These are phyloP conservation scores for Strigomonas oncopelti DNA, from an alignment of 208 protist species.

Conservation along the genomic window DNA sequence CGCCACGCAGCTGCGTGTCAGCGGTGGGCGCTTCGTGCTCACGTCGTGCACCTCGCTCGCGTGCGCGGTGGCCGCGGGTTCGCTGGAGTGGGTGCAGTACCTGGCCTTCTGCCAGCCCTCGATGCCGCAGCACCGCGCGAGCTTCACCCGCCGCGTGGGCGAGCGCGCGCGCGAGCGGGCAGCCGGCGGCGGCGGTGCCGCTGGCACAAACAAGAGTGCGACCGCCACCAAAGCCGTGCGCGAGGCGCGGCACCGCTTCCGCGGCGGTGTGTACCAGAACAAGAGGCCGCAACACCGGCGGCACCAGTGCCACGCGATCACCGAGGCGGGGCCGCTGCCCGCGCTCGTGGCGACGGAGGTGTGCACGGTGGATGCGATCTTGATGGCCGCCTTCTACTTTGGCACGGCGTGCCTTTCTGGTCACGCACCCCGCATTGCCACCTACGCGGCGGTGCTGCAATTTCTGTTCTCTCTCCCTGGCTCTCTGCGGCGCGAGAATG, in stretches of 20 bases:
- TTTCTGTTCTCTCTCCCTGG: slow-evolving; percentile 47
- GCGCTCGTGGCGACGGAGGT: slow-evolving; percentile 23
- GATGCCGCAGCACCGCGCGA: slow-evolving; percentile 44
- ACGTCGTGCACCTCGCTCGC: slow-evolving; percentile 53
- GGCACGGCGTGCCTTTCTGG: slow-evolving; percentile 26
- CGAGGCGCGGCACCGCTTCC: not conserved
- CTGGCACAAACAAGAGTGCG: not conserved
- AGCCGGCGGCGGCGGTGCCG: not conserved
- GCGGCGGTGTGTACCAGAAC: not conserved
- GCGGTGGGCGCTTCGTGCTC: slow-evolving; percentile 35
- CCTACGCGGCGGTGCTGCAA: slow-evolving; percentile 41
- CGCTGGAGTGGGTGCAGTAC: slow-evolving; percentile 67
- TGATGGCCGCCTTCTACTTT: slow-evolving; percentile 43
- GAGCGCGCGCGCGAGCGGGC: not conserved
- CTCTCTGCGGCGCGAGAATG: slow-evolving; percentile 42
- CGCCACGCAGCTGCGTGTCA: not conserved
- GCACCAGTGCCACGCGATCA: slow-evolving; percentile 25
- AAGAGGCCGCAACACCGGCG: slow-evolving; percentile 22
- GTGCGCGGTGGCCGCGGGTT: slow-evolving; percentile 54
- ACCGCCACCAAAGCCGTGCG: not conserved
- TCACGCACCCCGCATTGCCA: slow-evolving; percentile 13
- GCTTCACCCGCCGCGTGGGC: slow-evolving; percentile 23
- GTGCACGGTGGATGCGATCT: slow-evolving; percentile 42
- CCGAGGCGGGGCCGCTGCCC: slow-evolving; percentile 12
- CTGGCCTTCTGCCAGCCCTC: slow-evolving; percentile 40